Evolutionary conservation across 495 filamentous ascomycete genomes (phyloP).

Genomic region (Bathelium albidoporum): DNA sequence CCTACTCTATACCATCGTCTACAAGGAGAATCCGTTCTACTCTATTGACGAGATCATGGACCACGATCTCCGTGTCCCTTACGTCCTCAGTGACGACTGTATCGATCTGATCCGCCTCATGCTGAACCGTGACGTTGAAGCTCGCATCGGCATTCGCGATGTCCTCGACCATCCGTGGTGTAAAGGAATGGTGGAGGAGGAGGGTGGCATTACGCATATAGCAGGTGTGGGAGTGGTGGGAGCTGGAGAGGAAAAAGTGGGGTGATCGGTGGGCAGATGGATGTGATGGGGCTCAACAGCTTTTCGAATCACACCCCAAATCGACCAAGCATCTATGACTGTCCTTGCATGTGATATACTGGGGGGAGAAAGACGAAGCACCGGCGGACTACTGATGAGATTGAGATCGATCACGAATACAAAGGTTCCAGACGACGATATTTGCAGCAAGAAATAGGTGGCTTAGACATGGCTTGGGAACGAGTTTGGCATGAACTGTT

Average conservation of each 20-base stretch:
- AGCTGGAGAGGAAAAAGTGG: neutral
- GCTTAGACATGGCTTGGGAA: neutral
- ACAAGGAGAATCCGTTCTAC: constrained; percentile 99
- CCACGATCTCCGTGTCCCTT: constrained; percentile 84
- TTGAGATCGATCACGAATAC: neutral
- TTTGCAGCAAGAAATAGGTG: neutral
- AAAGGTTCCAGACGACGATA: neutral
- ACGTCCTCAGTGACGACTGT: constrained; percentile 80
- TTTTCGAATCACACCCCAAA: neutral
- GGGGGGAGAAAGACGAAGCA: neutral
- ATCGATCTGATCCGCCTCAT: constrained; percentile 83
- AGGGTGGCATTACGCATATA: neutral
- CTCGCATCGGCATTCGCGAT: constrained; percentile 68
- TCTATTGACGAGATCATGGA: constrained; percentile 99
- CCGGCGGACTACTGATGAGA: no score
- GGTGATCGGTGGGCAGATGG: neutral
- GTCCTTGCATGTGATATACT: no score
- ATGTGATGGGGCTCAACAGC: neutral
- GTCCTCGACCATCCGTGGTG: constrained; percentile 83
- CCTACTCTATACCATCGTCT: constrained; percentile 93
- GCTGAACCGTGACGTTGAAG: constrained; percentile 80
- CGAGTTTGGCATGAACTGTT: neutral
- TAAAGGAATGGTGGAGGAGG: constrained; percentile 14
- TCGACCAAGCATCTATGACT: neutral
- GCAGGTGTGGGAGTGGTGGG: neutral